A percentile compares a stretch with the other conserved stretches of the same genome.
Evolutionary conservation across 176 grass and related monocot species (phyloP).

Genomic region (Typha latifolia): DNA sequence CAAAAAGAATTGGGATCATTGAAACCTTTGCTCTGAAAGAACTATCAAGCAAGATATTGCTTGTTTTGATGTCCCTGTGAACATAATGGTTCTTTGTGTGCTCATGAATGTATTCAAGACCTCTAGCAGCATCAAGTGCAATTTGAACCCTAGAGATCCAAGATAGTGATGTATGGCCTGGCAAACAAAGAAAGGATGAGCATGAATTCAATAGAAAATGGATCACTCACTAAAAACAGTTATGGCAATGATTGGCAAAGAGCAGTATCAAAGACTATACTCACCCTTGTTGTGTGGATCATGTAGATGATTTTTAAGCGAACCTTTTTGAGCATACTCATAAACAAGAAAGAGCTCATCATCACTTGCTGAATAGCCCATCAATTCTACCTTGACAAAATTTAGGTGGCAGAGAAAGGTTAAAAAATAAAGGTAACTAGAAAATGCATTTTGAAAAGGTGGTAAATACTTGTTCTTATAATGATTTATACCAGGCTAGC

Average conservation of each 20-base stretch:
- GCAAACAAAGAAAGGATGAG: conserved; percentile 8
- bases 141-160: conserved; percentile 98
- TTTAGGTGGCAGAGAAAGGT: conserved; percentile 17
- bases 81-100: conserved; percentile 99
- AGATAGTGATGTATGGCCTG: conserved; percentile 78
- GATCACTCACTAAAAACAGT: background rate
- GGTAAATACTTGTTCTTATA: conserved; percentile 13
- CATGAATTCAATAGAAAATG: background rate
- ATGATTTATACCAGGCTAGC: conserved; percentile 74
- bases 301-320: conserved; percentile 88
- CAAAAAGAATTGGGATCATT: conserved; percentile 5
- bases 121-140: conserved; percentile 91
- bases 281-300: conserved; percentile 86
- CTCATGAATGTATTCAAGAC: conserved; percentile 99
- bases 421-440: conserved; percentile 14
- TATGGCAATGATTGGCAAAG: too few relatives aligned
- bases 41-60: conserved; percentile 92
- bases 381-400: conserved; percentile 99
- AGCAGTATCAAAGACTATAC: background rate
- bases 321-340: conserved; percentile 92
- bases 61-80: conserved; percentile 98
- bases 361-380: conserved; percentile 87
- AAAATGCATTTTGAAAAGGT: conserved; percentile 17
- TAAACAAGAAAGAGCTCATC: conserved; percentile 94
- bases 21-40: conserved; percentile 89